Percentiles rank a stretch among this genome's conserved stretches.
These are phyloP conservation scores for Malus orientalis DNA, from an alignment of 306 rosid species.

Conservation along the genomic window DNA sequence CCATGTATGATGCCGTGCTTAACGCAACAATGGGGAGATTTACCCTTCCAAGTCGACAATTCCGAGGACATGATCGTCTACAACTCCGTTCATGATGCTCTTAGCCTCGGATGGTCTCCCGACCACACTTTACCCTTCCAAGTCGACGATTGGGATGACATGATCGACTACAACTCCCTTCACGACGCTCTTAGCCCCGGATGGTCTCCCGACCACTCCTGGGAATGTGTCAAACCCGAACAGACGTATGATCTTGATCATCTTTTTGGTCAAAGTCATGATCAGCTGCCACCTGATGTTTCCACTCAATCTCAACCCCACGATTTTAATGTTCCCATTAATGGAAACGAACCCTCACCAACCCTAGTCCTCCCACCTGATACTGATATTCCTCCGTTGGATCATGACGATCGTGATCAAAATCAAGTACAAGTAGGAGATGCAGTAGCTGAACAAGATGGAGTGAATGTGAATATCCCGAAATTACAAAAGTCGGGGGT, in stretches of 20 bases:
- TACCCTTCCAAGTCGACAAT: conserved; percentile 43
- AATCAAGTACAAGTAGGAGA: not conserved
- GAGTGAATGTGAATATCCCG: not conserved
- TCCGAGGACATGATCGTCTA: conserved; percentile 42
- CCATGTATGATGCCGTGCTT: not conserved
- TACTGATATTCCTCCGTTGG: not conserved
- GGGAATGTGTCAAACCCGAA: not conserved
- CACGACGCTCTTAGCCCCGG: conserved; percentile 31
- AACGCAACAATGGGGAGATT: conserved; percentile 39
- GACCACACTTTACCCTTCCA: conserved; percentile 27
- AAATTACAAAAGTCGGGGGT: not conserved
- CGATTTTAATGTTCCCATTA: not conserved
- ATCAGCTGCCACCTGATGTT: not conserved
- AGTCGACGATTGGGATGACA: conserved; percentile 41
- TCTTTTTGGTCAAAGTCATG: not conserved
- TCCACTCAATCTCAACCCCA: not conserved
- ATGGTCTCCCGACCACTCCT: conserved; percentile 29
- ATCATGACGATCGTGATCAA: not conserved
- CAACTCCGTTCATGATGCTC: conserved; percentile 35
- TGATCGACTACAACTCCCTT: conserved; percentile 39
- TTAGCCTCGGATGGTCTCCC: conserved; percentile 37
- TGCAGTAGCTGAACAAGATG: not conserved
- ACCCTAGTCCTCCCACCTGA: not conserved
- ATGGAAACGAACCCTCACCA: not conserved
- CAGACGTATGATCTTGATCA: not conserved